phyloP scores from a whole-genome alignment of 495 filamentous ascomycete genomes.

The Aspergillus indologenus region DNA sequence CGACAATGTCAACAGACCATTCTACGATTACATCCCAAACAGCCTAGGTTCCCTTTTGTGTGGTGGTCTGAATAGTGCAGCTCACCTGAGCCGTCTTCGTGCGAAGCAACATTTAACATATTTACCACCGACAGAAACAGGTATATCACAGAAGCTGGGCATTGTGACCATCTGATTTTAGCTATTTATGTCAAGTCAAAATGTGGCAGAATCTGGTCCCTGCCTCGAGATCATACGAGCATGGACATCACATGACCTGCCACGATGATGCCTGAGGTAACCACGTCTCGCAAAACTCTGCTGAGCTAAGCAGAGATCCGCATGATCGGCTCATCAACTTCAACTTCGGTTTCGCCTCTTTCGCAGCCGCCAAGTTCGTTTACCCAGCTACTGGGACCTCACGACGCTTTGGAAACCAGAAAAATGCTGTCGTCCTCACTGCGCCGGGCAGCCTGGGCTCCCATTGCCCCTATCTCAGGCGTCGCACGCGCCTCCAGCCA shows the following conservation, averaged over 20 bases:
- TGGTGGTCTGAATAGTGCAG: no score
- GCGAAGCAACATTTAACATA: no score
- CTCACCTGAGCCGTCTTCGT: no score
- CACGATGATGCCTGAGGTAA: constrained; percentile 18
- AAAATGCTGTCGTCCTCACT: constrained; percentile 50
- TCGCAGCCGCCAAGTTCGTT: constrained; percentile 27
- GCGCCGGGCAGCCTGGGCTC: constrained; percentile 45
- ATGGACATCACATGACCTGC: constrained; percentile 9
- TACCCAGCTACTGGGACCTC: constrained; percentile 27
- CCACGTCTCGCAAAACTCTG: not conserved
- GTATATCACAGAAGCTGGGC: no score
- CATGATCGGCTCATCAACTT: constrained; percentile 34
- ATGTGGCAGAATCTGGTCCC: no score
- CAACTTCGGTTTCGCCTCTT: constrained; percentile 43
- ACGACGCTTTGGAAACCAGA: constrained; percentile 15
- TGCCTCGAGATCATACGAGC: no score
- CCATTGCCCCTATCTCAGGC: constrained; percentile 38
- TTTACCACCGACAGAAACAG: no score
- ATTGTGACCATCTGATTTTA: no score
- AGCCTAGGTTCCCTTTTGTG: no score
- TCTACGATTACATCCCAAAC: no score
- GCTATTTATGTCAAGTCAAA: no score
- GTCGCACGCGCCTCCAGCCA: constrained; percentile 31
- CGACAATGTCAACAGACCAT: no score
- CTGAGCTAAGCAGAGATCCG: constrained; percentile 20